These are phyloP conservation scores for Lentinula raphanica DNA, from an alignment of 768 basidiomycete genomes.

Conservation along the genomic window DNA sequence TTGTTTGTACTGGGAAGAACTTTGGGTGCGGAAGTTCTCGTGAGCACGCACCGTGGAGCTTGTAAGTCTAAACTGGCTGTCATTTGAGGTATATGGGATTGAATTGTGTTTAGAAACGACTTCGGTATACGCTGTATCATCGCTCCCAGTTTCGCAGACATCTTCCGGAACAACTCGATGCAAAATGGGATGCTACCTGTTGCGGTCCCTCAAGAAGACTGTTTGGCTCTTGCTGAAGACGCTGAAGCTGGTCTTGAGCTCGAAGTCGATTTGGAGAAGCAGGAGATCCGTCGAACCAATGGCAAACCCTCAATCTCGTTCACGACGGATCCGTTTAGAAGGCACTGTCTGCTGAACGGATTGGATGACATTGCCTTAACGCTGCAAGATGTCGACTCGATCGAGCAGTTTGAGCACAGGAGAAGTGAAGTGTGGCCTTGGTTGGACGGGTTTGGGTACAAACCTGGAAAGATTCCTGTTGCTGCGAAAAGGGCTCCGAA, in stretches of 20 bases:
- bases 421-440: slow-evolving; percentile 85
- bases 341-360: slow-evolving; percentile 92
- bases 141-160: slow-evolving; percentile 87
- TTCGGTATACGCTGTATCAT: slow-evolving; percentile 88
- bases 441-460: slow-evolving; percentile 94
- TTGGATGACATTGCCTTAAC: slow-evolving; percentile 96
- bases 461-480: slow-evolving; percentile 69
- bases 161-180: slow-evolving; percentile 86
- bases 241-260: slow-evolving; percentile 71
- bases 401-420: slow-evolving; percentile 73
- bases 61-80: slow-evolving; percentile 43
- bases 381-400: slow-evolving; percentile 69
- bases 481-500: slow-evolving; percentile 30
- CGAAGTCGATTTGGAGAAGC: slow-evolving; percentile 80
- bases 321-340: slow-evolving; percentile 82
- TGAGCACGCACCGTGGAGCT: slow-evolving; percentile 87
- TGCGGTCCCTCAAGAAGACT: slow-evolving; percentile 61
- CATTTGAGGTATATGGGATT: slow-evolving; percentile 2
- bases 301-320: slow-evolving; percentile 74
- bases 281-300: slow-evolving; percentile 69
- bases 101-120: slow-evolving; percentile 53
- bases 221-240: slow-evolving; percentile 69
- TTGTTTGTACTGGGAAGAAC: slow-evolving; percentile 82
- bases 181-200: slow-evolving; percentile 92
- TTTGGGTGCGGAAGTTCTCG: slow-evolving; percentile 90